These are phyloP conservation scores for Phytopythium litorale DNA, from an alignment of 352 stramenopile species.

Conservation along the genomic window DNA sequence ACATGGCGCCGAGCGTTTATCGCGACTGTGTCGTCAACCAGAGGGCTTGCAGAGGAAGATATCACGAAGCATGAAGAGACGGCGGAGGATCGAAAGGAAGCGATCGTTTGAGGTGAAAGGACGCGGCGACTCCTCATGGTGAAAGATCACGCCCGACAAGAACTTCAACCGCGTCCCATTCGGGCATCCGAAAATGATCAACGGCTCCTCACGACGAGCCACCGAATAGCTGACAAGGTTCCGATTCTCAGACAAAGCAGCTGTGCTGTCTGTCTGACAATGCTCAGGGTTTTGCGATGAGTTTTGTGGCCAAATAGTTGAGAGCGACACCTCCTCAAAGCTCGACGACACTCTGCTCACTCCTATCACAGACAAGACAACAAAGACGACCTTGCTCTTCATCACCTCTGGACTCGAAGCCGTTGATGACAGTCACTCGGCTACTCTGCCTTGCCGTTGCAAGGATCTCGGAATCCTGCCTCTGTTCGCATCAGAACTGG, in stretches of 20 bases:
- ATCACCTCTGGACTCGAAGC: too few species aligned
- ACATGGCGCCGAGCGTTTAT: constrained; percentile 19
- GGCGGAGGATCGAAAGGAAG: background rate
- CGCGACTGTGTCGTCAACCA: background rate
- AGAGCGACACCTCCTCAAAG: too few species aligned
- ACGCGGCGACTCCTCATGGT: background rate
- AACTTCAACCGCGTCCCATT: background rate
- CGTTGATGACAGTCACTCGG: too few species aligned
- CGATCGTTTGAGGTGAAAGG: background rate
- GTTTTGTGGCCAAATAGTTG: too few species aligned
- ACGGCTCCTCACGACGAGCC: background rate
- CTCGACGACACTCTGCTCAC: too few species aligned
- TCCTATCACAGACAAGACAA: too few species aligned
- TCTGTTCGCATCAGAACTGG: background rate
- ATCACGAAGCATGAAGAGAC: background rate
- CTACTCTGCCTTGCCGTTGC: background rate
- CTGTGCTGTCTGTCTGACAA: too few species aligned
- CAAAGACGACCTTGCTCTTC: too few species aligned
- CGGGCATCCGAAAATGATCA: background rate
- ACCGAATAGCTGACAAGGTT: too few species aligned
- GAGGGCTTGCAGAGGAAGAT: background rate
- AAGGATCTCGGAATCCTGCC: background rate
- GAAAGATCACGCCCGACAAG: background rate
- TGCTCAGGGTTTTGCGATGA: too few species aligned
- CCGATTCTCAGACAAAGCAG: too few species aligned